Evolutionary conservation across 768 basidiomycete species (phyloP).

Genomic region (Mycena alexandri): DNA sequence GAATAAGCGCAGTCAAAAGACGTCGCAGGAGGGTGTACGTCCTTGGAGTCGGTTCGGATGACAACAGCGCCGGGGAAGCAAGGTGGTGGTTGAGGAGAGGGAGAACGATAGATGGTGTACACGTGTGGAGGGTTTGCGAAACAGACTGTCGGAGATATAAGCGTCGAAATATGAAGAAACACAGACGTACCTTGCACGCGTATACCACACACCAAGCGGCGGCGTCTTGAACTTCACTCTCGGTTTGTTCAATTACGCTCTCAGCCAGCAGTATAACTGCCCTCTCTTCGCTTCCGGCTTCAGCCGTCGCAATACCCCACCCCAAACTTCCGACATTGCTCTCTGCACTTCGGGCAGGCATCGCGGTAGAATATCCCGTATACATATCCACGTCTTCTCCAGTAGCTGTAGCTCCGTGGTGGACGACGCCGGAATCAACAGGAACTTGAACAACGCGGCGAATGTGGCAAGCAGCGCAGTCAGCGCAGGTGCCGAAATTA

Average conservation of each 20-base stretch:
- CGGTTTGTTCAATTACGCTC: slow-evolving; percentile 48
- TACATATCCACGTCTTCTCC: slow-evolving; percentile 69
- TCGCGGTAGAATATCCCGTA: slow-evolving; percentile 64
- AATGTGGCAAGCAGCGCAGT: slow-evolving; percentile 77
- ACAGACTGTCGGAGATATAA: slow-evolving; percentile 67
- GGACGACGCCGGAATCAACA: slow-evolving; percentile 72
- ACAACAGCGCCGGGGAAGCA: slow-evolving; percentile 41
- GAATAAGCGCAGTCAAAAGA: slow-evolving; percentile 82
- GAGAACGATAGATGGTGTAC: slow-evolving; percentile 71
- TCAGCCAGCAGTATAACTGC: slow-evolving; percentile 69
- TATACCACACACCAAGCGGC: slow-evolving; percentile 82
- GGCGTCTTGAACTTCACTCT: slow-evolving; percentile 66
- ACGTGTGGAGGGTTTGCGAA: slow-evolving; percentile 85
- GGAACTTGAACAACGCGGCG: slow-evolving; percentile 76
- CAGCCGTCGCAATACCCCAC: slow-evolving; percentile 77
- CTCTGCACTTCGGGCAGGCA: slow-evolving; percentile 81
- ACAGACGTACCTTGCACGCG: slow-evolving; percentile 76
- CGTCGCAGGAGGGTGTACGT: slow-evolving; percentile 75
- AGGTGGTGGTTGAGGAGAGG: slow-evolving; percentile 72
- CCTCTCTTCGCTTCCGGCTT: slow-evolving; percentile 68
- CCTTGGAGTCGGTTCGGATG: slow-evolving; percentile 49
- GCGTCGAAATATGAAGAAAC: slow-evolving; percentile 15
- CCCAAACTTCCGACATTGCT: slow-evolving; percentile 91
- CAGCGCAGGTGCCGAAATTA: slow-evolving; percentile 69
- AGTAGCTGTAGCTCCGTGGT: slow-evolving; percentile 63